phyloP scores from a whole-genome alignment of 2,329 filamentous ascomycete genomes.

The Ophiosphaerella herpotricha region DNA sequence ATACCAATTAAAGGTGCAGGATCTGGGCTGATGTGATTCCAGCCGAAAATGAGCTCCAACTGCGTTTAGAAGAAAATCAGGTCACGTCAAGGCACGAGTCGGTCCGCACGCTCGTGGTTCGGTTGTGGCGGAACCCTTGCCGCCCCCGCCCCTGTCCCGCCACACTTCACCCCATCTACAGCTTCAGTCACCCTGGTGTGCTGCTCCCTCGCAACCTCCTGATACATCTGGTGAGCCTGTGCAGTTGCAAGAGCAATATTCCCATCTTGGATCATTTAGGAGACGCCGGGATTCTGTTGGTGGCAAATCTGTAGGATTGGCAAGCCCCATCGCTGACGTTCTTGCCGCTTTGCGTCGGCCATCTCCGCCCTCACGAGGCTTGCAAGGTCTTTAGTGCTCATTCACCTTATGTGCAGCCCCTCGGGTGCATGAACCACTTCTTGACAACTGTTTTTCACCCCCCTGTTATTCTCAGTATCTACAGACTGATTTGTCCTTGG shows the following conservation, averaged over 20 bases:
- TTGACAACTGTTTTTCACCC: neutral
- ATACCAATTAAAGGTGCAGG: neutral
- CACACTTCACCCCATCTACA: too few relatives aligned
- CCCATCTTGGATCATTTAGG: too few relatives aligned
- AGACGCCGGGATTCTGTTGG: too few relatives aligned
- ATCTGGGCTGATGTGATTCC: neutral
- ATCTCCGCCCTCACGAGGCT: constrained; percentile 34
- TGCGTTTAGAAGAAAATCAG: neutral
- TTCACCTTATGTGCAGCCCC: constrained; percentile 3
- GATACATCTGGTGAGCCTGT: too few relatives aligned
- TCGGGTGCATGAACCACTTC: neutral
- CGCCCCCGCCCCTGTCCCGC: too few relatives aligned
- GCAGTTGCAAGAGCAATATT: too few relatives aligned
- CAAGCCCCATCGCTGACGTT: constrained; percentile 10
- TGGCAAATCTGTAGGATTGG: too few relatives aligned
- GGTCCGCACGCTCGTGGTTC: too few relatives aligned
- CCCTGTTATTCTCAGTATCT: neutral
- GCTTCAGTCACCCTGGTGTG: too few relatives aligned
- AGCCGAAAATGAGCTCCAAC: neutral
- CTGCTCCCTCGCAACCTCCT: too few relatives aligned
- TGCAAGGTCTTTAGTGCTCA: constrained; percentile 20
- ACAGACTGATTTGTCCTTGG: neutral
- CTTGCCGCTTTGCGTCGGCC: constrained; percentile 20
- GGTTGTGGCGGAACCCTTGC: too few relatives aligned
- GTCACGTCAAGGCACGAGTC: neutral